Evolutionary conservation across 257 asterid genomes (phyloP), one percentile per base, ranked within the genome.

Genomic region (Solanum rostratum): DNA sequence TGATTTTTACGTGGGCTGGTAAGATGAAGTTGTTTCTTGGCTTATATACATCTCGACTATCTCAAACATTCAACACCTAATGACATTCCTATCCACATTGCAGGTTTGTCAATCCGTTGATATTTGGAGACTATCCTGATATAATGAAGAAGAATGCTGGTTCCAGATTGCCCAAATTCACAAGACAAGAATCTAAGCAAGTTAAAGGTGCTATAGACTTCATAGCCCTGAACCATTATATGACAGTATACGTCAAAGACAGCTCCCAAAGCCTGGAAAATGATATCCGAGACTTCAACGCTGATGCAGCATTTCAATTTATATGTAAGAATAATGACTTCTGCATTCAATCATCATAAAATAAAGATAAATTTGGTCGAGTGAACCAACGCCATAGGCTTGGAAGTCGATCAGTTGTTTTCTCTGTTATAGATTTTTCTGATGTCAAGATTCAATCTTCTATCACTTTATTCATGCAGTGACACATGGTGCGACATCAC

Each of bases 81-180:
- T 68, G 29, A 41, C 11, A 0, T 41, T 10, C 18, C 33, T 30
- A 45, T 20, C 29, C 7, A 65, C 78, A 15, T 22, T 83, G 85
- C 90, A 92, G 97, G 96, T 86, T 90, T 45, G 57, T 90, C 22
- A 79, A 90, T 89, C 96, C 97, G 1, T 69, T 93, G 84, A 59
- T 92, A 4, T 90, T 86, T 74, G 97, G 96, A 29, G 94, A 91
- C 84, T 93, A 93, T 87, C 97, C 95, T 20, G 91, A 89, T 30
- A 73, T 52, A 73, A 12, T 93, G 18, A 93, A 90, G 87, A 85
- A 85, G 84, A 87, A 84, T 45, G 96, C 84, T n/a, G 86, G 89
- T 27, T n/a, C 88, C 39, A 91, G 92, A 82, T 82, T 93, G 33
- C 96, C 97, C 33, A 88, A 66, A 84, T 83, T 93, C 81, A 90